Evolutionary conservation across 805 yeast genomes (phyloP).

Genomic region (Schizosaccharomyces octosporus): DNA sequence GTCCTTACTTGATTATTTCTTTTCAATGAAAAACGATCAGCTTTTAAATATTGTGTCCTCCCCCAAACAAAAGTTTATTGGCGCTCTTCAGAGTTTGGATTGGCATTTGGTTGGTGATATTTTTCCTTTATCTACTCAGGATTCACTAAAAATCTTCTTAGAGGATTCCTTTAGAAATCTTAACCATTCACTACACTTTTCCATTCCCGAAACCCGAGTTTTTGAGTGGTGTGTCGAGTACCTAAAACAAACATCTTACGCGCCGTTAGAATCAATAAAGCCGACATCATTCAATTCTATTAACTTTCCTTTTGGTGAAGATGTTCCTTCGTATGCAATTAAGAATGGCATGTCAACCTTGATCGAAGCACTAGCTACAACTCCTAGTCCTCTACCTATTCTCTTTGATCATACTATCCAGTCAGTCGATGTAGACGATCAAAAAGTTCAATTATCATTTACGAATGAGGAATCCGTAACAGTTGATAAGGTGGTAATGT

Average conservation of each 20-base stretch:
- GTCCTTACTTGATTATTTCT: constrained; percentile 19
- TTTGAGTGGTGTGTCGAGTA: background rate
- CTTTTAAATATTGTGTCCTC: background rate
- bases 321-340: background rate
- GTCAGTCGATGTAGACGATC: background rate
- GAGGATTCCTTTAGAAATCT: background rate
- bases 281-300: background rate
- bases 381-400: background rate
- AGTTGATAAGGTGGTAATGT: constrained; percentile 18
- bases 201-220: background rate
- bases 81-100: background rate
- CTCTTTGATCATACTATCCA: background rate
- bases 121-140: background rate
- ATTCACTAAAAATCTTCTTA: background rate
- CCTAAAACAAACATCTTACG: background rate
- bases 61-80: background rate
- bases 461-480: constrained; percentile 16
- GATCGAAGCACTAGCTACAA: background rate
- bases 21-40: constrained; percentile 15
- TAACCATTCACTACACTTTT: background rate
- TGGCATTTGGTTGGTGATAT: background rate
- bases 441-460: background rate
- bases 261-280: background rate
- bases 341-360: background rate
- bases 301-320: background rate